Evolutionary conservation across 1,139 yeast genomes (phyloP), one percentile per base, ranked within the genome.

Genomic region (Candida glucosophila): DNA sequence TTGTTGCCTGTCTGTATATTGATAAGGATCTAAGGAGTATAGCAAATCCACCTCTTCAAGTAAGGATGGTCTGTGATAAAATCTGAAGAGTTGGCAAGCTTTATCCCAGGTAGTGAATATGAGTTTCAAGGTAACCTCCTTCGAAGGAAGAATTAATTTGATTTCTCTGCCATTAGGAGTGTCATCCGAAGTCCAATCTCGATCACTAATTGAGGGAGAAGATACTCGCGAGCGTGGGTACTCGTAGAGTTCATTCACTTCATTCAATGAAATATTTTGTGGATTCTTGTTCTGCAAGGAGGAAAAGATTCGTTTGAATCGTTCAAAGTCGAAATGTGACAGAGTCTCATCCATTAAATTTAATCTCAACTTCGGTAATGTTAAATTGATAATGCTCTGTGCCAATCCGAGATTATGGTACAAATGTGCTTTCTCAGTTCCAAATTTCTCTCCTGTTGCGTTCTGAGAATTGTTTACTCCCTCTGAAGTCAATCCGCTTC

Each of bases 41-140:
- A 65, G 44, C 20, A 61, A 44, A 23, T 64, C 69, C 16, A 61
- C 73, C 33, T 61, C 68, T 31, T 65, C 75, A 52, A 48, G 73
- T 50, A 85, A 71, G 3, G 90, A 76, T 0, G 95, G 93, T 14
- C 94, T 62, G 44, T 86, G 95, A 47, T 81, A 81, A 45, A 86
- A 85, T 29, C 95, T 60, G 46, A 83, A 81, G 29, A 85, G 56
- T 8, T 82, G 86, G 49, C 94, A 83, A 0, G 93, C 90, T 41
- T 79, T 77, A 37, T 76, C 73, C 93, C 95, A 85, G 2, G 90
- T 82, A 24, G 78, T 72, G 40, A 73, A 73, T 17, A 85, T 76
- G 36, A 85, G 60, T 40, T 73, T 73, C 22, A 80, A 52, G 1
- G 95, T 90, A 14, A 70, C 68, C 21, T 76, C 77, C 39, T 80